Base-by-base conservation (phyloP, 768 basidiomycete species). In the Termitomyces sp. region DNA sequence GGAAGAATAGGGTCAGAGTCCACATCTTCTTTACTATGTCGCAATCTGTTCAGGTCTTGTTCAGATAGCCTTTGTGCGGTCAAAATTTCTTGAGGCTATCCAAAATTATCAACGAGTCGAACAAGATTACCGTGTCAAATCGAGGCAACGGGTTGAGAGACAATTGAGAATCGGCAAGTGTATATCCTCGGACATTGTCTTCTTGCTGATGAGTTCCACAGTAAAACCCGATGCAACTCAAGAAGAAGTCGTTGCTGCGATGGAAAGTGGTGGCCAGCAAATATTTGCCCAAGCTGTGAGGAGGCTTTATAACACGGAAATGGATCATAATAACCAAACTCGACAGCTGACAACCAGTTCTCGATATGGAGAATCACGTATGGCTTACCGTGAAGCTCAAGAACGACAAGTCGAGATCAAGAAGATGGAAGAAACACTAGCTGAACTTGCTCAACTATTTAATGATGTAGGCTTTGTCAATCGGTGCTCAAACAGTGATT, bases 371-470 rank as follows among this genome's bases (percentile, higher is more conserved):
- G 89, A 92, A 63, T 87, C 92, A 16, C 79, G 92, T 47, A 81
- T 82, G 44, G 94, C 91, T 0, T 93, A 88, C 70, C 81, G 85
- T 50, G 95, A 97, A 72, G 93, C 95, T 0, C 95, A 95, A 69
- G 85, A 89, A 57, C 82, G 95, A 36, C 93, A 95, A 68, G 81
- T 87, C 65, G 93, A 97, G 59, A 83, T 98, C 63, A 81, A 82
- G 63, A 85, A 82, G 69, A 93, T 96, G 68, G 93, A 96, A 71
- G 79, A 83, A 64, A 97, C 94, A 4, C 74, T 96, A 47, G 87
- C 83, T n/a, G 93, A 96, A 70, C 79, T 98, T 49, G 91, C 90
- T 4, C 90, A 93, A 67, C 73, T 98, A 64, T 94, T 95, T 74
- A 84, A 80, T 61, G 95, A 98, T 66, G 91, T 90, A 58, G 26